Percentiles rank a stretch among this genome's conserved stretches.
These are phyloP conservation scores for Epicoccum sorghinum DNA, from an alignment of 2,329 filamentous ascomycete genomes.

Conservation along the genomic window DNA sequence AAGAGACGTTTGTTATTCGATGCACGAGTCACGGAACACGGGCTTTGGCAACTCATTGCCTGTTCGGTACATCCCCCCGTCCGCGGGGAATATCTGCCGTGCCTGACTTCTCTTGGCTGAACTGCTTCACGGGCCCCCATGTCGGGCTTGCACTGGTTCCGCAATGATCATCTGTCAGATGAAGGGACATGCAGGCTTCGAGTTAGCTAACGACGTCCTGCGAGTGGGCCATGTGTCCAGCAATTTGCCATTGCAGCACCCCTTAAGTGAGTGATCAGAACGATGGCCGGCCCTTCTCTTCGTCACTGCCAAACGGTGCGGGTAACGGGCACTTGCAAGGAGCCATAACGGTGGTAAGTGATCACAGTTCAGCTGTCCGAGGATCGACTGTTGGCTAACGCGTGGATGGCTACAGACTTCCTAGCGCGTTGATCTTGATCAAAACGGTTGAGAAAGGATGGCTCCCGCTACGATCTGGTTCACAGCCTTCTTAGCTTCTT, in stretches of 20 bases:
- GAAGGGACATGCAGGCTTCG: constrained; percentile 3
- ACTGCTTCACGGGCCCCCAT: constrained; percentile 6
- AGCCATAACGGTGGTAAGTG: constrained; percentile 9
- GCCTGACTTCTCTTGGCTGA: constrained; percentile 6
- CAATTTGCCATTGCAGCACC: constrained; percentile 13
- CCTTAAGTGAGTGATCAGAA: constrained; percentile 13
- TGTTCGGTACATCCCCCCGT: constrained; percentile 6
- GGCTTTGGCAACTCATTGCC: constrained; percentile 1
- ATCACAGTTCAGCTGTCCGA: neutral
- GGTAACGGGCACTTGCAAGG: constrained; percentile 14
- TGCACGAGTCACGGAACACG: constrained; percentile 7
- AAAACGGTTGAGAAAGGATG: constrained; percentile 14
- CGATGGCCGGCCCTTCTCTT: constrained; percentile 4
- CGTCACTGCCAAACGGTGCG: constrained; percentile 10
- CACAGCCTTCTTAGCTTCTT: constrained; percentile 30
- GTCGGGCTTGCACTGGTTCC: constrained; percentile 5
- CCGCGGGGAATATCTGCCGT: constrained; percentile 14
- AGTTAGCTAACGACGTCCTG: constrained; percentile 3
- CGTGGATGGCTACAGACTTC: neutral
- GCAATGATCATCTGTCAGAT: constrained; percentile 8
- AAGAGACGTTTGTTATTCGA: neutral
- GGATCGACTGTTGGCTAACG: constrained; percentile 5
- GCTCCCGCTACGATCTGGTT: constrained; percentile 27
- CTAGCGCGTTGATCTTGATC: constrained; percentile 4
- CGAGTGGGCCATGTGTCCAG: constrained; percentile 8